Evolutionary conservation across 108 stramenopile genomes (phyloP).

Genomic region (Aurantiochytrium sp.): DNA sequence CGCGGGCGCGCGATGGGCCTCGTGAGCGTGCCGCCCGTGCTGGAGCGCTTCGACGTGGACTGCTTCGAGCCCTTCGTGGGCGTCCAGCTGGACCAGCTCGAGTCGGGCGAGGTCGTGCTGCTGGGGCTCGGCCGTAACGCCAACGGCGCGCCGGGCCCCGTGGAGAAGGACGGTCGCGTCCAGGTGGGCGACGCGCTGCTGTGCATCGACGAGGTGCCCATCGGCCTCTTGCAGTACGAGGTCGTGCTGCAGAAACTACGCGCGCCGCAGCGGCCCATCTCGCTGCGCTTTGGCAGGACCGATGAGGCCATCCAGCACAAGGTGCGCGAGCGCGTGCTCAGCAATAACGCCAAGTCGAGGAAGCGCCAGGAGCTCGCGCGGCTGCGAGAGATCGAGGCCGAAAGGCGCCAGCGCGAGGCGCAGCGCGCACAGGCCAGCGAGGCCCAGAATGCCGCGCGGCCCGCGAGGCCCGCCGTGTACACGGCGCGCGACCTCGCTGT

Average conservation of each 20-base stretch:
- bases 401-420: not conserved
- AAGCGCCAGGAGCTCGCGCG: not conserved
- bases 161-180: not conserved
- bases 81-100: not conserved
- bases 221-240: not conserved
- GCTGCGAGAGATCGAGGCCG: not conserved
- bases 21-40: not conserved
- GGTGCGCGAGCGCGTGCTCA: not conserved
- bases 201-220: conserved; percentile 27
- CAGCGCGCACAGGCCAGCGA: not conserved
- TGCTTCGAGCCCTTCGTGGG: not conserved
- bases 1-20: not conserved
- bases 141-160: not conserved
- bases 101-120: not conserved
- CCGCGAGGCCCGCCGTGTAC: not conserved
- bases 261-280: not conserved
- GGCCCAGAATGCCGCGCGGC: not conserved
- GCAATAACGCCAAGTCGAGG: not conserved
- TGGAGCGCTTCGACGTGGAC: conserved; percentile 11
- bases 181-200: not conserved
- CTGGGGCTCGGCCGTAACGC: not conserved
- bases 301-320: not conserved
- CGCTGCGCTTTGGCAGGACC: not conserved
- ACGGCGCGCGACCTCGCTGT: not conserved
- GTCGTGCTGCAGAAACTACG: not conserved